Percentiles rank a stretch among this genome's conserved stretches.
Conservation (phyloP, 2,329 filamentous ascomycete genomes). For the Sarocladium oryzae region DNA sequence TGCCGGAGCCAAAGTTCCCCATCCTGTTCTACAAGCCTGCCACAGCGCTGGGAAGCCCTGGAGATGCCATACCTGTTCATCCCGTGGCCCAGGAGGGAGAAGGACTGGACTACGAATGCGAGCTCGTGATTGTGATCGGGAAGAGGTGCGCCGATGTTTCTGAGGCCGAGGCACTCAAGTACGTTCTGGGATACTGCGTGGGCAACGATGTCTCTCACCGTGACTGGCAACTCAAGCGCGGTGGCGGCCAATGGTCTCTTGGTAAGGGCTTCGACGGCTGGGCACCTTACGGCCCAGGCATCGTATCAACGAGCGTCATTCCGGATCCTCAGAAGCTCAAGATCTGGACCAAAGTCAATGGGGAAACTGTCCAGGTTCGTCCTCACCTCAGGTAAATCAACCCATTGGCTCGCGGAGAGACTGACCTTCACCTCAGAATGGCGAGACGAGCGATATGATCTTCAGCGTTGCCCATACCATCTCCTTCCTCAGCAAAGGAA, state of each 20-base stretch:
- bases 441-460: conserved; percentile 55
- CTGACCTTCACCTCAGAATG: conserved; percentile 38
- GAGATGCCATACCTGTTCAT: conserved; percentile 60
- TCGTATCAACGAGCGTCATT: conserved; percentile 52
- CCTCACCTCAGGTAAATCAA: no score
- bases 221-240: conserved; percentile 65
- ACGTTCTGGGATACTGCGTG: conserved; percentile 68
- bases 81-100: conserved; percentile 55
- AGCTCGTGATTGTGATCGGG: conserved; percentile 68
- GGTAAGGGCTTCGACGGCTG: conserved; percentile 73
- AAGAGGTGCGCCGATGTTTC: conserved; percentile 59
- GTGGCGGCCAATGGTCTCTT: conserved; percentile 63
- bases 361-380: conserved; percentile 44
- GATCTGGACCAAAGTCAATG: conserved; percentile 55
- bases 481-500: conserved; percentile 53
- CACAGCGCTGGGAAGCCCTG: conserved; percentile 58
- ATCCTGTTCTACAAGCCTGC: conserved; percentile 61
- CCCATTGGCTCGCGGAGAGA: no score
- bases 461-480: conserved; percentile 55
- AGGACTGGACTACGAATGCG: conserved; percentile 75
- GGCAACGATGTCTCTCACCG: conserved; percentile 78
- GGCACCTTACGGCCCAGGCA: conserved; percentile 67
- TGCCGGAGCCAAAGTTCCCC: conserved; percentile 64
- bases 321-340: conserved; percentile 49
- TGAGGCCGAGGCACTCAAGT: conserved; percentile 59